Percentiles rank a stretch among this genome's conserved stretches.
phyloP scores from a whole-genome alignment of 371 early-diverging fungal species.

The Umbelopsis sp. region DNA sequence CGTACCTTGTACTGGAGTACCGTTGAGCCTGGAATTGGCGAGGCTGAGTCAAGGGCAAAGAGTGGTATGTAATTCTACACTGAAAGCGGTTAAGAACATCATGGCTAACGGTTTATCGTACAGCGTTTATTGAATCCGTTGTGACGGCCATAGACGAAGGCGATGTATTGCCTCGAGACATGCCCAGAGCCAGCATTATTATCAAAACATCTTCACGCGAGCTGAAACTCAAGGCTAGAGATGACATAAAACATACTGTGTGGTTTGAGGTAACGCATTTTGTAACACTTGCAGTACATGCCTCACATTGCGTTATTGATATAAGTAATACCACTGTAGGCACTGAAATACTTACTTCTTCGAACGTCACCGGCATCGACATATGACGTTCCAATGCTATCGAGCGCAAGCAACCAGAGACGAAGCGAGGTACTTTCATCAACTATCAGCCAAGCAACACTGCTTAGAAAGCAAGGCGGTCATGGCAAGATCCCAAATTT shows the following conservation, averaged over 20 bases:
- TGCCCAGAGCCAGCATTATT: conserved; percentile 64
- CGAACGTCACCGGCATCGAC: not conserved
- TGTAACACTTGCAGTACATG: too few species aligned
- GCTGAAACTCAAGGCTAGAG: conserved; percentile 72
- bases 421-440: not conserved
- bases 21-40: conserved; percentile 63
- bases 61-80: conserved; percentile 41
- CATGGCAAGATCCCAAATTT: not conserved
- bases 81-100: not conserved
- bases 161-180: conserved; percentile 35
- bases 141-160: conserved; percentile 44
- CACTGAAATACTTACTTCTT: not conserved
- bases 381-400: not conserved
- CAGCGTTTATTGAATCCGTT: conserved; percentile 66
- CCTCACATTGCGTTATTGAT: not conserved
- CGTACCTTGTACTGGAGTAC: conserved; percentile 78
- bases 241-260: conserved; percentile 64
- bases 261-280: conserved; percentile 56
- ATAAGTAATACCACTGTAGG: not conserved
- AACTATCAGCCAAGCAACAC: not conserved
- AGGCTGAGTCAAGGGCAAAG: conserved; percentile 55
- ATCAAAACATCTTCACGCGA: conserved; percentile 68
- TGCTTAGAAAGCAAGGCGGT: not conserved
- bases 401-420: not conserved
- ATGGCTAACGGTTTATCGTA: not conserved